Base-by-base conservation (phyloP, 1,284 basidiomycete genomes). In the Stygiomarasmius scandens region DNA sequence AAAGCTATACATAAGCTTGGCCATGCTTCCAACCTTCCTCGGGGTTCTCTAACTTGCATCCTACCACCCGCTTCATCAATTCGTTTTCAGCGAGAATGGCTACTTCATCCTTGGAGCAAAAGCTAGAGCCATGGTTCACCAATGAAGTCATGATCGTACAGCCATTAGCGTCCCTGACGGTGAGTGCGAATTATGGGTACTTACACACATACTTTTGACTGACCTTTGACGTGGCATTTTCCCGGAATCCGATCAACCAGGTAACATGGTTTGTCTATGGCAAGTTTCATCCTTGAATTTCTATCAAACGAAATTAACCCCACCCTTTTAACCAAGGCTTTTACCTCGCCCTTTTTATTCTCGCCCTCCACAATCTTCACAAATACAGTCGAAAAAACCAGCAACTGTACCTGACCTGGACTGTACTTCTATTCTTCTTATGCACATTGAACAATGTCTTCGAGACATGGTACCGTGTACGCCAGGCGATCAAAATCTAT, bases 241-340 rank as follows among this genome's bases (percentile, higher is more conserved):
- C 25, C 38, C 41, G 52, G 38, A 44, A 53, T 14, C 52, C 32
- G 14, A 34, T 14, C 32, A 34, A 34, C 32, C 49, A 50, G 49
- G 49, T 50, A 20, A 50, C 49, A 19, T 50, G 49, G 49, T 50
- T 50, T 50, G 49, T 50, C 23, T 50, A 50, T 32, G 49, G 49
- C 32, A 16, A 12, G 49, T 25, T n/a, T n/a, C 25, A 20, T 29
- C 8, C 22, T 19, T 29, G 23, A n/a, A 29, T n/a, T n/a, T n/a
- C n/a, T n/a, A n/a, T n/a, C n/a, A 25, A 1, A 2, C 2, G 22
- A 23, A 49, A 4, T n/a, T 8, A 24, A 27, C 3, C 24, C 24
- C 1, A 49, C 47, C 24, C 16, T 24, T 22, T 27, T 27, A 1
- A 14, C 27, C 27, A 12, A 50, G 49, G 49, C n/a, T 50, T 50